Evolutionary conservation across 116 monocot genomes (phyloP).

Genomic region (Zostera marina): DNA sequence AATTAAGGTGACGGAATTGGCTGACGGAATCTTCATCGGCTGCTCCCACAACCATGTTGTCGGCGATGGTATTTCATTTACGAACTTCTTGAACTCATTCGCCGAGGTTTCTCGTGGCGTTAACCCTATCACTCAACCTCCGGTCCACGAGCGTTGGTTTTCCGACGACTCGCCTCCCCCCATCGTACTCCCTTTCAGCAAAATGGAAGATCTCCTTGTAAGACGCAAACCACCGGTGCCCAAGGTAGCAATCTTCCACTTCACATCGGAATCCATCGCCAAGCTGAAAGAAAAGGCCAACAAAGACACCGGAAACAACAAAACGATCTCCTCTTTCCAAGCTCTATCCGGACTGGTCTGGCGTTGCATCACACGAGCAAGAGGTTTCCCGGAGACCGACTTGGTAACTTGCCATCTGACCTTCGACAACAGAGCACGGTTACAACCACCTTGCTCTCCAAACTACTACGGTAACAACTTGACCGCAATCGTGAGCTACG

Average conservation of each 20-base stretch:
- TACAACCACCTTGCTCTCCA: constrained; percentile 23
- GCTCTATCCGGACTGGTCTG: constrained; percentile 22
- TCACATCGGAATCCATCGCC: constrained; percentile 16
- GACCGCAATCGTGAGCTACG: background rate
- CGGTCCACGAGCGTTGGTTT: constrained; percentile 43
- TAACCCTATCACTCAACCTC: constrained; percentile 13
- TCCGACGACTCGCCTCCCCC: constrained; percentile 20
- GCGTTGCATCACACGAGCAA: constrained; percentile 32
- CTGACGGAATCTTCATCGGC: constrained; percentile 53
- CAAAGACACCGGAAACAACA: background rate
- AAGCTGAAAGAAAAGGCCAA: constrained; percentile 44
- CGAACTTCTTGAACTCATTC: constrained; percentile 45
- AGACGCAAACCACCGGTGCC: constrained; percentile 9
- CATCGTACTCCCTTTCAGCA: constrained; percentile 30
- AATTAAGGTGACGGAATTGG: constrained; percentile 38
- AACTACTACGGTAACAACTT: constrained; percentile 49
- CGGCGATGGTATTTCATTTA: constrained; percentile 40
- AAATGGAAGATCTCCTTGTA: constrained; percentile 22
- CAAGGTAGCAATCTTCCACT: constrained; percentile 36
- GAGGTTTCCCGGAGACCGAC: constrained; percentile 14
- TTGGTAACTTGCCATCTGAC: constrained; percentile 20
- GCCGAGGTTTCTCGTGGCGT: constrained; percentile 22
- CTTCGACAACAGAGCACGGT: constrained; percentile 23
- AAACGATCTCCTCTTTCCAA: constrained; percentile 41
- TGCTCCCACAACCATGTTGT: constrained; percentile 51